Evolutionary conservation across 345 rosid species (phyloP).

Genomic region (Balakata baccata): DNA sequence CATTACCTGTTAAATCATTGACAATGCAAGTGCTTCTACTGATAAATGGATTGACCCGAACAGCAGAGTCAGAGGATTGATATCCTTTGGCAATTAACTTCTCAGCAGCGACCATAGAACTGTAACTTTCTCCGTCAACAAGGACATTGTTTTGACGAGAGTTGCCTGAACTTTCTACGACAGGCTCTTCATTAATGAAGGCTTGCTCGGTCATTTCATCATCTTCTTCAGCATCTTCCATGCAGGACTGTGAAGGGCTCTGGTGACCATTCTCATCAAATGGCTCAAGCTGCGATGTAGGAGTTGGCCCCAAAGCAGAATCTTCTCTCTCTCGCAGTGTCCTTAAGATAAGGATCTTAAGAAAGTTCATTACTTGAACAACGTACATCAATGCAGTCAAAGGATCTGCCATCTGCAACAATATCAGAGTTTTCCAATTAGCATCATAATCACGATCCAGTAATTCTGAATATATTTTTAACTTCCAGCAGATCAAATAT

Average conservation of each 20-base stretch:
- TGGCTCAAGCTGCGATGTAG: conserved; percentile 20
- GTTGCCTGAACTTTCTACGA: conserved; percentile 23
- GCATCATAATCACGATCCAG: background rate
- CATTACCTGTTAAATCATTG: conserved; percentile 3
- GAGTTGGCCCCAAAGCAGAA: conserved; percentile 14
- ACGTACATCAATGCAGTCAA: conserved; percentile 31
- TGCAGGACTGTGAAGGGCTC: conserved; percentile 26
- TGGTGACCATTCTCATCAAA: conserved; percentile 22
- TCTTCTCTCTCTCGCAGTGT: conserved; percentile 24
- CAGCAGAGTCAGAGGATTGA: too few relatives aligned
- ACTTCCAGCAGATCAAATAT: too few relatives aligned
- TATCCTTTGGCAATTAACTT: background rate
- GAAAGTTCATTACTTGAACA: conserved; percentile 34
- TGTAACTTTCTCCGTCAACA: conserved; percentile 21
- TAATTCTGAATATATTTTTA: background rate
- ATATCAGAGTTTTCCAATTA: conserved; percentile 15
- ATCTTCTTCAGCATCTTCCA: conserved; percentile 28
- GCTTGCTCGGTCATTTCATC: conserved; percentile 40
- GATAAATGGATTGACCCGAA: too few relatives aligned
- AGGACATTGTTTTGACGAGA: conserved; percentile 26
- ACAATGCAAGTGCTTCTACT: background rate
- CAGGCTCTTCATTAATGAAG: conserved; percentile 40
- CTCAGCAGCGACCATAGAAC: conserved; percentile 14
- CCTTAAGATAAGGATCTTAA: conserved; percentile 25
- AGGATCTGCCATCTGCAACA: conserved; percentile 30